Percentiles rank a stretch among this genome's conserved stretches.
These are phyloP conservation scores for Pichia sp. DNA, from an alignment of 1,139 yeast genomes.

Conservation along the genomic window DNA sequence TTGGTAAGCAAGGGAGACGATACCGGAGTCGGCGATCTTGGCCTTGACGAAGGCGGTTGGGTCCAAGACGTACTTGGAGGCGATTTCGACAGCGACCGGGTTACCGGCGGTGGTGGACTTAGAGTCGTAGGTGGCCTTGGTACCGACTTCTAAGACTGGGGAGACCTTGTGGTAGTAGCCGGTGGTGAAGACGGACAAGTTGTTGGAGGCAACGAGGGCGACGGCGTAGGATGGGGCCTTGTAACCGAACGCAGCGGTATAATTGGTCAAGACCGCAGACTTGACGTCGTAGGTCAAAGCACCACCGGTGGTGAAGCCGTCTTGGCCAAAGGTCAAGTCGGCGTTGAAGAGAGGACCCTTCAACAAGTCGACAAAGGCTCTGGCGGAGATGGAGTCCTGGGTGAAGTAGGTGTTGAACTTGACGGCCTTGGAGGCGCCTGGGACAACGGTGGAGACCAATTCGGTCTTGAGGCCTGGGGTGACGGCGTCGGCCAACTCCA, in stretches of 20 bases:
- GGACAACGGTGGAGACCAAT: constrained; percentile 81
- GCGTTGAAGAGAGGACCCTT: constrained; percentile 96
- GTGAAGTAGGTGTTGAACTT: constrained; percentile 87
- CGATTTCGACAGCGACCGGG: constrained; percentile 82
- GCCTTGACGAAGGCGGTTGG: constrained; percentile 88
- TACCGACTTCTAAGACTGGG: constrained; percentile 92
- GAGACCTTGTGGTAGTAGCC: constrained; percentile 96
- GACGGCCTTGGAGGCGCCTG: constrained; percentile 86
- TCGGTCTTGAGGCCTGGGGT: constrained; percentile 96
- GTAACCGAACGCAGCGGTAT: constrained; percentile 94
- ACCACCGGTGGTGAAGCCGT: constrained; percentile 95
- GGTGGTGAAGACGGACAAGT: constrained; percentile 87
- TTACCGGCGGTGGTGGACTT: constrained; percentile 59
- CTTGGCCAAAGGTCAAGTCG: constrained; percentile 92
- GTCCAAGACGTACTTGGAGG: constrained; percentile 91
- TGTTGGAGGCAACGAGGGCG: constrained; percentile 84
- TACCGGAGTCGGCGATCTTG: constrained; percentile 94
- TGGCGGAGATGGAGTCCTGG: constrained; percentile 90
- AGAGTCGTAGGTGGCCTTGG: constrained; percentile 95
- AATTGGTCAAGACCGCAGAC: constrained; percentile 87
- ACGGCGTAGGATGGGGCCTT: constrained; percentile 82
- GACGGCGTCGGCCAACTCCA: constrained; percentile 86
- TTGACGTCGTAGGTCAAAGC: constrained; percentile 95
- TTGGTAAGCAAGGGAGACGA: constrained; percentile 90
- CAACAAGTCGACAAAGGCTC: constrained; percentile 90